phyloP scores from a whole-genome alignment of 1,284 basidiomycete genomes.

The Apiotrichum laibachii region DNA sequence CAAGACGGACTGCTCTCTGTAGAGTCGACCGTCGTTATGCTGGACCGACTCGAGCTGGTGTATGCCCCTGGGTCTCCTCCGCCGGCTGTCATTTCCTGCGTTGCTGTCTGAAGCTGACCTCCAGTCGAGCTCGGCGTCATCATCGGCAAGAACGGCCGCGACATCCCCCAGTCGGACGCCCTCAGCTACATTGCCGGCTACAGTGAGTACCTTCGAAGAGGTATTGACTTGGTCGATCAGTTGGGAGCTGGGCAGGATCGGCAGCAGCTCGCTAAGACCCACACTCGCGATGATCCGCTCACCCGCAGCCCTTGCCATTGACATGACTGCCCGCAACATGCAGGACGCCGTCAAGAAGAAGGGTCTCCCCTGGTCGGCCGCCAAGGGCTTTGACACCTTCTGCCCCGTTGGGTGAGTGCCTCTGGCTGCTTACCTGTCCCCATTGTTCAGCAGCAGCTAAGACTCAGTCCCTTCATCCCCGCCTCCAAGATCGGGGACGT shows the following conservation, averaged over 20 bases:
- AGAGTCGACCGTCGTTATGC: no score
- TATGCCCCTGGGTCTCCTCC: neutral
- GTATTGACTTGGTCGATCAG: neutral
- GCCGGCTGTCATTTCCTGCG: neutral
- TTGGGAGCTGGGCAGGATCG: neutral
- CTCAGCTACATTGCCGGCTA: constrained; percentile 84
- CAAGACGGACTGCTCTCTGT: no score
- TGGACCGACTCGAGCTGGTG: no score
- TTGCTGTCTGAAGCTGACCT: neutral
- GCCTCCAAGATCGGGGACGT: constrained; percentile 68
- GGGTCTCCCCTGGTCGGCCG: constrained; percentile 90
- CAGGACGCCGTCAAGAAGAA: constrained; percentile 90
- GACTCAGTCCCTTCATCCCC: constrained; percentile 70
- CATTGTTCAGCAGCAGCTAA: constrained; percentile 5
- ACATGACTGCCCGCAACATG: constrained; percentile 93
- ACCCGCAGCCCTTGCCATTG: constrained; percentile 75
- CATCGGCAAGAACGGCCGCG: constrained; percentile 78
- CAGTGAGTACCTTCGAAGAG: constrained; percentile 59
- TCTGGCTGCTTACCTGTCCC: no score
- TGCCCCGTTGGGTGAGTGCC: constrained; percentile 63
- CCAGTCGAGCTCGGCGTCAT: constrained; percentile 95
- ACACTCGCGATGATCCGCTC: neutral
- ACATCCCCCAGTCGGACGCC: constrained; percentile 72
- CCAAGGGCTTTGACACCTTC: constrained; percentile 87
- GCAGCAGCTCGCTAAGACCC: neutral